These are phyloP conservation scores for Phallus indusiatus DNA, from an alignment of 768 basidiomycete species.

Conservation along the genomic window DNA sequence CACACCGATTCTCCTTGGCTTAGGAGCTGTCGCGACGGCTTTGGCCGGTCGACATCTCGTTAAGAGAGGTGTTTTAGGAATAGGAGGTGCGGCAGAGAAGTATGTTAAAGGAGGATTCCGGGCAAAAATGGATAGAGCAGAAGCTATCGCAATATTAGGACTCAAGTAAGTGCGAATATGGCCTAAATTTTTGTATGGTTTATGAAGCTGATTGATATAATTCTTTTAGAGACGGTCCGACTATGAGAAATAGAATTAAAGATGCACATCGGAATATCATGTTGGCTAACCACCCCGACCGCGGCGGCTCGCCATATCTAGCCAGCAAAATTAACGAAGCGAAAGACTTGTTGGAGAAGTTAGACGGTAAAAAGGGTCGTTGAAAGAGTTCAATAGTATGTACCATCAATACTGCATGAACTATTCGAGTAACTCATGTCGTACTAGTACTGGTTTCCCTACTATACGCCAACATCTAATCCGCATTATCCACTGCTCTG, in stretches of 20 bases:
- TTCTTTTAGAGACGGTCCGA: slow-evolving; percentile 64
- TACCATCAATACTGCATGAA: no score
- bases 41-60: slow-evolving; percentile 65
- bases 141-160: slow-evolving; percentile 86
- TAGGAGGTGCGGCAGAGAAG: slow-evolving; percentile 61
- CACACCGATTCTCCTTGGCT: slow-evolving; percentile 66
- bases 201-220: background rate
- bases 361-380: slow-evolving; percentile 35
- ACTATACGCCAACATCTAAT: background rate
- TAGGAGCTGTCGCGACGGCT: slow-evolving; percentile 70
- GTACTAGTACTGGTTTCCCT: background rate
- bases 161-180: slow-evolving; percentile 57
- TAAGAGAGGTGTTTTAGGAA: slow-evolving; percentile 39
- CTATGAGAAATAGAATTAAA: slow-evolving; percentile 70
- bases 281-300: slow-evolving; percentile 97
- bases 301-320: slow-evolving; percentile 96
- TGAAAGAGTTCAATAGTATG: background rate
- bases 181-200: background rate
- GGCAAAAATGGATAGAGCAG: slow-evolving; percentile 91
- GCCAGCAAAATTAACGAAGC: slow-evolving; percentile 99
- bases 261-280: slow-evolving; percentile 96
- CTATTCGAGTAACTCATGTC: no score
- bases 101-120: slow-evolving; percentile 94
- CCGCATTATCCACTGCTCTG: background rate
- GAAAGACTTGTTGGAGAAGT: slow-evolving; percentile 82